Base-by-base conservation (phyloP, 495 filamentous ascomycete genomes). In the Daldinia bambusicola region DNA sequence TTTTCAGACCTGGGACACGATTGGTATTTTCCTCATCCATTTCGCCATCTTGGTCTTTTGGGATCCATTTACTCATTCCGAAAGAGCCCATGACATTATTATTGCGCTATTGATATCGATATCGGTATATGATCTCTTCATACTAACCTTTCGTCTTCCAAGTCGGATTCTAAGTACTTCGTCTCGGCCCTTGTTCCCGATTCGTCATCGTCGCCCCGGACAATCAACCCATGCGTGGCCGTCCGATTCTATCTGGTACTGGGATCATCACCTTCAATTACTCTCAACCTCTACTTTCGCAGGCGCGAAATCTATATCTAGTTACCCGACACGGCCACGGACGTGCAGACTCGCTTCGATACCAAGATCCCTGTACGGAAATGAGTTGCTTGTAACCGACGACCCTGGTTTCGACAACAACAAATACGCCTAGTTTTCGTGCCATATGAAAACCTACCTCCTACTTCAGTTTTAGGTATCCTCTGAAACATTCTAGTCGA, bases 101-200 rank as follows among this genome's bases (percentile, higher is more conserved):
- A 26, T 16, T 45, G 48, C 45, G 55, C 55, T 31, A 43, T 62
- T 30, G 18, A 7, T 20, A 57, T 66, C 13, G 36, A 65, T 53
- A 22, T 53, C 45, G 59, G 61, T 62, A 60, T 55, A 53, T 65
- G 60, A 30, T 68, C 50, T 55, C 57, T 59, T 38, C 16, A 55
- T 48, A 58, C 69, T 72, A 61, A 72, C 55, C 12, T 68, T 68
- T 69, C 41, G 12, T 45, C 61, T 36, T 65, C 61, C 36, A 62
- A 68, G 61, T 61, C 22, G 1, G 16, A 36, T 41, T 43, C 52
- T 52, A 56, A 38, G n/a, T 30, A 66, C 58, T 34, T 73, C 57
- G 18, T 60, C 50, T 63, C 38, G 50, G 57, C 32, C 30, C 31
- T 55, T 32, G 48, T 41, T 18, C 37, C 52, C 30, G 30, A 41